Base-by-base conservation (phyloP, 1,139 yeast genomes). In the Blastobotrys indianensis region DNA sequence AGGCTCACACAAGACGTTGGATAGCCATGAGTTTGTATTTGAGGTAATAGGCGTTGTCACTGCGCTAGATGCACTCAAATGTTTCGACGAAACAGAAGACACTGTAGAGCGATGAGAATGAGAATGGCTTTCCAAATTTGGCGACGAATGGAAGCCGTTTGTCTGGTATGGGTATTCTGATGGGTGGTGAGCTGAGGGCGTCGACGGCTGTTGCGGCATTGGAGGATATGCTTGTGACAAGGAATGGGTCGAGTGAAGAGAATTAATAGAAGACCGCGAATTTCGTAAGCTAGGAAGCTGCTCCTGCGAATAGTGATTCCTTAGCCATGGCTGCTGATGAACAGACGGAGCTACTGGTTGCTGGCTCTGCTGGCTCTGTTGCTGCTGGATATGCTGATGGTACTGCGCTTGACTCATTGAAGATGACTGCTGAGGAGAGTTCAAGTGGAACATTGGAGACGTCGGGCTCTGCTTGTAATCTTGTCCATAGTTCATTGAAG, bases 1-100 rank as follows among this genome's bases (percentile, higher is more conserved):
- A 23, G 46, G 41, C 10, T 55, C 56, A 43, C 62, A 58, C 42
- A 58, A 47, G 29, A 59, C 62, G 36, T 54, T 51, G 10, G 64
- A 59, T 17, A 61, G 56, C 65, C 65, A 61, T 16, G 62, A 54
- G 35, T 51, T 54, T 5, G 63, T 57, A 16, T 54, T 53, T 9
- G 56, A 45, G 16, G 58, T 54, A 37, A 54, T 47, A 7, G 64
- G 61, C 11, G 62, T 56, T 8, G 60, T 52, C 30, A 55, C 45
- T 37, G 52, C 52, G 34, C 58, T 56, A 11, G 60, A 52, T 13
- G 53, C 49, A 42, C 55, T 53, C 32, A 39, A 35, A 32, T 44
- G 46, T 25, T 57, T 51, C 17, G 60, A 56, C 10, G 60, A 52
- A 4, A 35, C 33, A 12, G 42, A 39, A 8, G 46, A 39, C 12